phyloP scores from a whole-genome alignment of 2,329 filamentous ascomycete species.

The Phoma sp. region DNA sequence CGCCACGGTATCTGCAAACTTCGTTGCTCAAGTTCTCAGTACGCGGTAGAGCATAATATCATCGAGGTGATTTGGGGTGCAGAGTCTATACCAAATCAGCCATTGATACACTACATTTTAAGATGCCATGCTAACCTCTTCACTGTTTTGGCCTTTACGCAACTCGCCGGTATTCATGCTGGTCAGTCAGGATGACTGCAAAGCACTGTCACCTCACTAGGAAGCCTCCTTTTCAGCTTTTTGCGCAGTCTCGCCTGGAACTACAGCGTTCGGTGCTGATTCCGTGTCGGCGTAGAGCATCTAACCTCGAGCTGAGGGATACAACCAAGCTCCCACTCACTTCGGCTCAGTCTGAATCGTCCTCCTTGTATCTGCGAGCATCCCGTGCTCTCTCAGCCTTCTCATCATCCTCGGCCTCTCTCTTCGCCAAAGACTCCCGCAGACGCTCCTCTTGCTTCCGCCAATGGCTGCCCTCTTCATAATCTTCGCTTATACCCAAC shows the following conservation, averaged over 20 bases:
- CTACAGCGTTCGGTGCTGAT: no score
- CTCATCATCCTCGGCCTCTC: conserved; percentile 46
- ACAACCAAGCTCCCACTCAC: neutral
- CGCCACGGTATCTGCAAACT: no score
- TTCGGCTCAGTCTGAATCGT: conserved; percentile 36
- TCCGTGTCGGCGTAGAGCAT: no score
- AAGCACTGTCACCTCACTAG: neutral
- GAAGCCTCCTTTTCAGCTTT: neutral
- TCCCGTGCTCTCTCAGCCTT: conserved; percentile 32
- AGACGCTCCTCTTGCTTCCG: conserved; percentile 78
- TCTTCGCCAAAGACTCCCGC: conserved; percentile 52
- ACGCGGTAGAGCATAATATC: no score
- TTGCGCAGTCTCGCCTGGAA: no score
- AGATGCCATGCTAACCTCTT: conserved; percentile 4
- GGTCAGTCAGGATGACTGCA: no score
- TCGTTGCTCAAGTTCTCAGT: no score
- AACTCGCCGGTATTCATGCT: no score
- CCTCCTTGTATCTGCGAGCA: conserved; percentile 31
- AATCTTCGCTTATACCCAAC: conserved; percentile 83
- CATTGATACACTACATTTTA: neutral
- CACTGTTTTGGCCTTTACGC: neutral
- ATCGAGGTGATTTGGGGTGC: no score
- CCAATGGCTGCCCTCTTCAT: conserved; percentile 87
- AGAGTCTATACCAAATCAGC: conserved; percentile 2
- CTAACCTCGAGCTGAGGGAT: neutral